Base-by-base conservation (phyloP, 1,284 basidiomycete species). In the Moesziomyces sp. region DNA sequence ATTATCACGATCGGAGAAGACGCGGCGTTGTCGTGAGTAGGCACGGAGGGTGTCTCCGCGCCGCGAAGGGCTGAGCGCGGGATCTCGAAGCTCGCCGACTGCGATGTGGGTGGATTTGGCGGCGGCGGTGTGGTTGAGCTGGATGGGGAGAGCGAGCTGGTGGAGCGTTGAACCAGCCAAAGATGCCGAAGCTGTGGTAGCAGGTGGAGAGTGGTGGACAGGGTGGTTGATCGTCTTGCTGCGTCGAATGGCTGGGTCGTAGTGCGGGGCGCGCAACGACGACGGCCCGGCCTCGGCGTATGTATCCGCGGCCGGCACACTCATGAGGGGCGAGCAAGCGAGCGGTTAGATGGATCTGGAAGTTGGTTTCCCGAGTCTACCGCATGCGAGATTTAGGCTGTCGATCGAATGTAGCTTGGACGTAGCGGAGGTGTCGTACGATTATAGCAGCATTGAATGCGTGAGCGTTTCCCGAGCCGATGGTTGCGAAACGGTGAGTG, bases 1-100 rank as follows among this genome's bases (percentile, higher is more conserved):
- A 10, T 52, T 46, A 24, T 46, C 61, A n/a, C 38, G 46, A n/a
- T 43, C 58, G 9, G 68, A 62, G 42, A 71, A 65, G 23, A 71
- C 52, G 21, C 68, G 62, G 28, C 68, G 62, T 35, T 65, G 62
- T 7, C 68, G 53, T 45, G 68, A 71, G 42, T 65, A 55, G 14
- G 68, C 68, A 16, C 68, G 47, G 5, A 64, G 47, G 33, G 62
- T 58, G 33, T 65, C 54, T 18, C 68, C 68, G n/a, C 68, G 68
- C 28, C 48, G 65, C 23, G 62, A 61, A 40, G 68, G 62, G 46
- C 61, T 65, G 23, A 51, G 18, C 5, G 52, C n/a, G 9, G 59
- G 52, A 26, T 59, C 66, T 13, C 56, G 49, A 28, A 55, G 52
- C 11, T 49, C 56, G n/a, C 26, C 33, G 55, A 26, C 1, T 3